These are phyloP conservation scores for Schizonepeta tenuifolia DNA, from an alignment of 257 asterid species.

Conservation along the genomic window DNA sequence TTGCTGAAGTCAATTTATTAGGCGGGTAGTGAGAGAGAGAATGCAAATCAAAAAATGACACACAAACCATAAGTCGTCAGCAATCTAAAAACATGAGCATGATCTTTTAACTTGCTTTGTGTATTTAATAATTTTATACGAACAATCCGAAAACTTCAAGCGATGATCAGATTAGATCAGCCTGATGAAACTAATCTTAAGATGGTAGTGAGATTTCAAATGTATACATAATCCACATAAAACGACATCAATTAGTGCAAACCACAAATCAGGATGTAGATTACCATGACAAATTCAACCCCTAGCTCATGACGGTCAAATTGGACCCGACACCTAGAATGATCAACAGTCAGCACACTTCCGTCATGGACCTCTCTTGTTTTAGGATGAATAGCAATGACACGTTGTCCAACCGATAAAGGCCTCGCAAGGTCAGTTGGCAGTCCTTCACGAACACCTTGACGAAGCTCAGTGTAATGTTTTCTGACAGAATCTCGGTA, in stretches of 20 bases:
- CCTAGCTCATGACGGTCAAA: conserved; percentile 91
- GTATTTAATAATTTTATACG: neutral
- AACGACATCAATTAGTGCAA: conserved; percentile 16
- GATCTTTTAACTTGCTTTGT: too few species aligned
- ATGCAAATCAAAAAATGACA: too few species aligned
- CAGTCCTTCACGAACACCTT: conserved; percentile 83
- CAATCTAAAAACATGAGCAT: too few species aligned
- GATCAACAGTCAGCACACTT: conserved; percentile 89
- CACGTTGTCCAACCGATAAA: conserved; percentile 95
- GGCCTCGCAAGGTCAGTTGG: conserved; percentile 94
- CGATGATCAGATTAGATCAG: conserved; percentile 17
- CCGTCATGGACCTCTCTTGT: conserved; percentile 94
- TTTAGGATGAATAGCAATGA: conserved; percentile 93
- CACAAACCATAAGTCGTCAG: too few species aligned
- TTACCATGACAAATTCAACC: conserved; percentile 93
- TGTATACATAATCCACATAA: conserved; percentile 18
- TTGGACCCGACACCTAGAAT: conserved; percentile 80
- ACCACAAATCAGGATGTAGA: conserved; percentile 24
- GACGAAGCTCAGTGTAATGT: conserved; percentile 85
- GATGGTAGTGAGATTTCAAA: conserved; percentile 2
- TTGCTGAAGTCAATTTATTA: too few species aligned
- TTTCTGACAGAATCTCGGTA: conserved; percentile 86
- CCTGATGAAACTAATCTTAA: conserved; percentile 3
- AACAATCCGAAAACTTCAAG: neutral
- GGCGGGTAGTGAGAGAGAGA: too few species aligned